Evolutionary conservation across 352 stramenopile species (phyloP).

Genomic region (Pythium aquatile): DNA sequence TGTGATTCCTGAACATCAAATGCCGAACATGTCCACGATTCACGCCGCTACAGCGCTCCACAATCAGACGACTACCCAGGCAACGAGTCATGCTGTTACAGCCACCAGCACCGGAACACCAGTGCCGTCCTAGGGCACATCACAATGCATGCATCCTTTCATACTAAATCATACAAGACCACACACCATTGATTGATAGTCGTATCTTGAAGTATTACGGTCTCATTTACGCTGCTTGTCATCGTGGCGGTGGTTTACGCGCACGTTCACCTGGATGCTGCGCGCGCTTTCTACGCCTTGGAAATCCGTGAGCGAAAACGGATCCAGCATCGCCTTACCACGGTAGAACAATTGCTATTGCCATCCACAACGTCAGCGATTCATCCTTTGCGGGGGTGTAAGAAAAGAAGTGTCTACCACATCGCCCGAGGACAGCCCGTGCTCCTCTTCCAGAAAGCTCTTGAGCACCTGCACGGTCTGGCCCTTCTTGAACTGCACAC

Average conservation of each 20-base stretch:
- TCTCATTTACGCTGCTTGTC: neutral
- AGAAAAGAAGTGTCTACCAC: conserved; percentile 24
- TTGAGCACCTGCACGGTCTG: conserved; percentile 65
- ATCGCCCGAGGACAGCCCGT: conserved; percentile 34
- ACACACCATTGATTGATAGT: too few relatives aligned
- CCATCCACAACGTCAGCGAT: neutral
- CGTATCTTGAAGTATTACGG: neutral
- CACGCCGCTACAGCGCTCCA: conserved; percentile 1
- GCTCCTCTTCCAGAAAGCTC: conserved; percentile 55
- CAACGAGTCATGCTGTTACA: neutral
- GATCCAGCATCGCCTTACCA: conserved; percentile 46
- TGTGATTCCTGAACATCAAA: conserved; percentile 11
- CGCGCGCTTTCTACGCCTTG: conserved; percentile 32
- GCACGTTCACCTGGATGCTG: conserved; percentile 47
- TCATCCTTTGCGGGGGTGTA: too few relatives aligned
- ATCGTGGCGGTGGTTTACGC: conserved; percentile 6
- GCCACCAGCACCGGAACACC: neutral
- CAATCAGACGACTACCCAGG: neutral
- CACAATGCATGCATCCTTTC: too few relatives aligned
- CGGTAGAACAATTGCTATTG: conserved; percentile 39
- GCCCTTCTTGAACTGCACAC: conserved; percentile 59
- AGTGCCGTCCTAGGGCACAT: too few relatives aligned
- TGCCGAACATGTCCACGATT: neutral
- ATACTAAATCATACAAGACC: too few relatives aligned
- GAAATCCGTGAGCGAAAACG: conserved; percentile 68